Percentiles rank a stretch among this genome's conserved stretches.
Evolutionary conservation across 228 moss, liverwort and hornwort genomes (phyloP).

Genomic region (Sphagnum magellanicum): DNA sequence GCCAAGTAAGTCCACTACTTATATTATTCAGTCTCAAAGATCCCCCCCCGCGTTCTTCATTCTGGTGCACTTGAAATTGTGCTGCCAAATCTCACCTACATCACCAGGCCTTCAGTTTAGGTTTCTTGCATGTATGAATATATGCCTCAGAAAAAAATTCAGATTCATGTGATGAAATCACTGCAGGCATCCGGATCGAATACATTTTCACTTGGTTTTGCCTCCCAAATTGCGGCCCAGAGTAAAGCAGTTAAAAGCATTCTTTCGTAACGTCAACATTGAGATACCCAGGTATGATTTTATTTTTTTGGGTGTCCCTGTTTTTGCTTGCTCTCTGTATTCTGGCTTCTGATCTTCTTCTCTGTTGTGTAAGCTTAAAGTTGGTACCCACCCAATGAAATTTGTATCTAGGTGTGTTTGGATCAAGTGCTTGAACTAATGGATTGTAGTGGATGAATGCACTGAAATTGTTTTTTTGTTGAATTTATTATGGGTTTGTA

Average conservation of each 20-base stretch:
- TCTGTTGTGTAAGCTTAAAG: neutral
- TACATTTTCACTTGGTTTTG: conserved; percentile 73
- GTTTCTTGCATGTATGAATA: neutral
- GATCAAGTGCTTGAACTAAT: neutral
- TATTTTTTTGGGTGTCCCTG: neutral
- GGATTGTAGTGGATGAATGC: neutral
- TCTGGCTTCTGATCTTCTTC: neutral
- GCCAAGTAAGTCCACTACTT: conserved; percentile 39
- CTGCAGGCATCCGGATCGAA: conserved; percentile 63
- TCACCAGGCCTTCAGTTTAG: neutral
- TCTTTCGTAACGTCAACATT: conserved; percentile 39
- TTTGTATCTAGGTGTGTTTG: neutral
- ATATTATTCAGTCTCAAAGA: neutral
- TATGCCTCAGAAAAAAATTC: neutral
- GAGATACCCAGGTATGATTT: conserved; percentile 56
- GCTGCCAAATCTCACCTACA: neutral
- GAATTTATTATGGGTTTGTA: conserved; percentile 7
- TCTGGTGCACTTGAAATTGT: neutral
- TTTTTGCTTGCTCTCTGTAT: neutral
- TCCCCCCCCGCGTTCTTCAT: neutral
- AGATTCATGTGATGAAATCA: neutral
- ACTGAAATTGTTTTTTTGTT: neutral
- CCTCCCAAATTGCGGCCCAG: conserved; percentile 35
- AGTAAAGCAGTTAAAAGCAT: conserved; percentile 54
- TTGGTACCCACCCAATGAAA: neutral